phyloP scores from a whole-genome alignment of 1,284 basidiomycete genomes.

The Coniophora puteana region DNA sequence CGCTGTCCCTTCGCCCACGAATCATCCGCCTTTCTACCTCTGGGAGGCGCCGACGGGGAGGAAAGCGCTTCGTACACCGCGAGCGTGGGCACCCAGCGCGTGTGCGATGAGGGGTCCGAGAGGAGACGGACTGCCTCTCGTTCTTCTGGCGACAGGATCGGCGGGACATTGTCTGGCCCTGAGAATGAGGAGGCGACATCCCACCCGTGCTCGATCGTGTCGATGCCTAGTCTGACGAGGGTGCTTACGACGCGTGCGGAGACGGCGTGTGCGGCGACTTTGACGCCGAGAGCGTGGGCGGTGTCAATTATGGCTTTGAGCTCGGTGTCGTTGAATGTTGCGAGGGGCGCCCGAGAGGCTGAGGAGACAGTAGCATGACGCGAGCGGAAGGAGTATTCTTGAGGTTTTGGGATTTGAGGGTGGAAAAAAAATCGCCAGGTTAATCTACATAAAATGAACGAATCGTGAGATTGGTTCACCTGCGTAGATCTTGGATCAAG shows the following conservation, averaged over 20 bases:
- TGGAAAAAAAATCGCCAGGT: conserved; percentile 9
- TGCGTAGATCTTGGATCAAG: conserved; percentile 46
- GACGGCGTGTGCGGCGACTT: conserved; percentile 57
- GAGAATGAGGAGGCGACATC: conserved; percentile 19
- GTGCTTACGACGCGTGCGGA: conserved; percentile 33
- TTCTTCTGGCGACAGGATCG: too few relatives aligned
- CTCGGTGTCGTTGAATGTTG: conserved; percentile 46
- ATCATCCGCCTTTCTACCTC: too few relatives aligned
- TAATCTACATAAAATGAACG: conserved; percentile 16
- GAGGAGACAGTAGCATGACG: conserved; percentile 38
- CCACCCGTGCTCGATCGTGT: conserved; percentile 48
- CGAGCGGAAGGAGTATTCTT: conserved; percentile 53
- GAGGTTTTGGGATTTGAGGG: neutral
- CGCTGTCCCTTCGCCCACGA: conserved; percentile 36
- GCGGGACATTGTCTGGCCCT: too few relatives aligned
- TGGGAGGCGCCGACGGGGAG: conserved; percentile 6
- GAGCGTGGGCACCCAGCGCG: conserved; percentile 61
- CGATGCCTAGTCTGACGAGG: conserved; percentile 36
- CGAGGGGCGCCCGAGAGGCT: conserved; percentile 30
- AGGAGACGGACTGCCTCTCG: too few relatives aligned
- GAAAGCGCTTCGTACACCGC: conserved; percentile 41
- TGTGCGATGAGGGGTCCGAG: conserved; percentile 24
- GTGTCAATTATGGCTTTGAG: conserved; percentile 47
- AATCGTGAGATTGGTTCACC: conserved; percentile 29
- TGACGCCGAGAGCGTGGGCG: conserved; percentile 49